Conservation (phyloP, 768 basidiomycete species). For the Mycena belliarum region DNA sequence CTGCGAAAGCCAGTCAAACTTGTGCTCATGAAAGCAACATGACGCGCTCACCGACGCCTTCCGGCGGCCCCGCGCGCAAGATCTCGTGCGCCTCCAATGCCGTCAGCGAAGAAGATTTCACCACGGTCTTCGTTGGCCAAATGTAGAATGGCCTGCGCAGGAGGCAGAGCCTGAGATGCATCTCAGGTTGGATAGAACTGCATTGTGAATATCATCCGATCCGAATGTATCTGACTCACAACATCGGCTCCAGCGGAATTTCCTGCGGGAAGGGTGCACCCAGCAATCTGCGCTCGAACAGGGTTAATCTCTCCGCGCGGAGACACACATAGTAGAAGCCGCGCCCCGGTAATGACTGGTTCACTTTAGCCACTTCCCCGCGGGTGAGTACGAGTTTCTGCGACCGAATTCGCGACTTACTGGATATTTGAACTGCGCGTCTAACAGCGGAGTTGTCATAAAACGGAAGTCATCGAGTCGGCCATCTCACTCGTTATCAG, state of each 20-base stretch:
- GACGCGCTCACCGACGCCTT: slow-evolving; percentile 7
- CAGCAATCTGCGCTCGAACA: background rate
- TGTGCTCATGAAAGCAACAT: background rate
- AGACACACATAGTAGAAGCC: slow-evolving; percentile 10
- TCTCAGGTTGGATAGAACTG: slow-evolving; percentile 7
- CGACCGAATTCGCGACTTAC: background rate
- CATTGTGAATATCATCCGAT: background rate
- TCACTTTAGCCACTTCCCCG: slow-evolving; percentile 1
- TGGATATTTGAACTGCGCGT: slow-evolving; percentile 4
- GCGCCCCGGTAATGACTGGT: background rate
- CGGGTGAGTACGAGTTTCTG: background rate
- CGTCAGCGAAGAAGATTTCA: slow-evolving; percentile 7
- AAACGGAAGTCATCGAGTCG: background rate
- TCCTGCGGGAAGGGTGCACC: slow-evolving; percentile 4
- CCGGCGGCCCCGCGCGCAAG: background rate
- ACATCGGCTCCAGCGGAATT: background rate
- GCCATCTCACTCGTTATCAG: background rate
- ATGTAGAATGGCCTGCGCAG: slow-evolving; percentile 11
- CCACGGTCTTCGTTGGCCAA: slow-evolving; percentile 13
- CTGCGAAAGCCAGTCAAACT: background rate
- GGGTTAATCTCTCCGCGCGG: background rate
- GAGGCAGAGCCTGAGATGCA: slow-evolving; percentile 3
- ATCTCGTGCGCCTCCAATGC: background rate
- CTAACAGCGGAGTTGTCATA: background rate
- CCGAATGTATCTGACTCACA: background rate